Base-by-base conservation (phyloP, 2,329 filamentous ascomycete genomes). In the Lojkania enalia region DNA sequence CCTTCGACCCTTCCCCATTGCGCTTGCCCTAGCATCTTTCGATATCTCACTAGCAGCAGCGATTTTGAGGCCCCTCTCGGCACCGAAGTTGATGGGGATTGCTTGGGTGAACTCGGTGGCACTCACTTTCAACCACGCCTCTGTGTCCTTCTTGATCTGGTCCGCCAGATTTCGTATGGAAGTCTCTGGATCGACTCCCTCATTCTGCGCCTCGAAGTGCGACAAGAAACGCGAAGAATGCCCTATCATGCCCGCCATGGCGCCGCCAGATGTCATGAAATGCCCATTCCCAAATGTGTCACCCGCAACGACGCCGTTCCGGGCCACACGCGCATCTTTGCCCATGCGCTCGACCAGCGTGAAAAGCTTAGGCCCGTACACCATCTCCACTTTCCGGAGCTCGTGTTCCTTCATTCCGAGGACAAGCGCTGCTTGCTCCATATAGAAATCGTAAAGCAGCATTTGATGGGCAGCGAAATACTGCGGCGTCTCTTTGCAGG, bases 61-160 rank as follows among this genome's bases (percentile, higher is more conserved):
- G 2, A 56, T 49, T 6, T 39, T 46, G 20, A 13, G 36, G 0
- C 51, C 53, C 4, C 51, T 40, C 29, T 52, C 51, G 5, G 39
- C 41, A 20, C 53, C 53, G 32, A 56, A 54, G n/a, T 54, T 54
- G 13, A 42, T 56, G 1, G 48, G 51, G 11, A 55, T 46, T 0
- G 51, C 51, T 20, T 55, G 51, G 29, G 44, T 55, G 4, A 56
- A 56, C 21, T 55, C 53, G n/a, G 50, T 56, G 12, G 53, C 53
- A 41, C 49, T 52, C 14, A 56, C 53, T 23, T 51, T 39, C 2
- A 56, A 41, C 14, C 49, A 32, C n/a, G 44, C 44, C 27, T 56
- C 51, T 2, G 46, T 52, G 15, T 56, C 51, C 0, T 35, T 29
- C 35, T 51, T 56, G 31, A 56, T 52, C 4, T 46, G 49, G 37